Base-by-base conservation (phyloP, 2,329 filamentous ascomycete species). In the Botrytis sinoallii region DNA sequence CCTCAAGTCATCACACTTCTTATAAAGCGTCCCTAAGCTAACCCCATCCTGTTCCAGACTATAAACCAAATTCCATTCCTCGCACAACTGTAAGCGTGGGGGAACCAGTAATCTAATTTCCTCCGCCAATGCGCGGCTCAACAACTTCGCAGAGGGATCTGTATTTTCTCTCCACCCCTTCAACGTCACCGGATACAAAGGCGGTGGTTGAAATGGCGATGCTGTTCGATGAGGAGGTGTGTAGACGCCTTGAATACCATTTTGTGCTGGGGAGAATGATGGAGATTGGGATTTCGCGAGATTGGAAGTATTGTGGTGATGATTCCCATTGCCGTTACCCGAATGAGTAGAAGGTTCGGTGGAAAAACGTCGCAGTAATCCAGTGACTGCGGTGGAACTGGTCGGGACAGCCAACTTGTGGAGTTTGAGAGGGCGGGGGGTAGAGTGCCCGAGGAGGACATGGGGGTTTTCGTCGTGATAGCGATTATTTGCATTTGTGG, bases 21-120 rank as follows among this genome's bases (percentile, higher is more conserved):
- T 88, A 81, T 98, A 99, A 44, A 99, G 84, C 0, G 96, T 98
- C 16, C 88, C 88, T 52, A 99, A 84, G 76, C 93, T 96, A 70
- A 95, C 93, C 20, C 96, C 96, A 82, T 99, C 91, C 83, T 97
- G 92, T 79, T 97, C 95, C 52, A 99, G 86, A 77, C 93, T 97
- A 84, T 98, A 99, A 55, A 92, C 88, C 69, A 98, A 84, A 71
- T 87, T 88, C 96, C 96, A 99, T 75, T 92, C 89, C 78, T 98
- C 95, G 75, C 92, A 89, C 63, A 99, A 90, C 82, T 97, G 93
- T 75, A 98, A 84, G 67, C 96, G 88, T 77, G 97, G 90, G 0
- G 96, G 96, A 35, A 98, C 85, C 79, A 98, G 90, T 57, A 97
- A 88, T 66, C 96, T 88, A 73, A 98, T 97, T 84, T 98, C 96